Percentiles rank a stretch among this genome's conserved stretches.
Evolutionary conservation across 2,329 filamentous ascomycete species (phyloP).

Genomic region (Fusarium chaquense): DNA sequence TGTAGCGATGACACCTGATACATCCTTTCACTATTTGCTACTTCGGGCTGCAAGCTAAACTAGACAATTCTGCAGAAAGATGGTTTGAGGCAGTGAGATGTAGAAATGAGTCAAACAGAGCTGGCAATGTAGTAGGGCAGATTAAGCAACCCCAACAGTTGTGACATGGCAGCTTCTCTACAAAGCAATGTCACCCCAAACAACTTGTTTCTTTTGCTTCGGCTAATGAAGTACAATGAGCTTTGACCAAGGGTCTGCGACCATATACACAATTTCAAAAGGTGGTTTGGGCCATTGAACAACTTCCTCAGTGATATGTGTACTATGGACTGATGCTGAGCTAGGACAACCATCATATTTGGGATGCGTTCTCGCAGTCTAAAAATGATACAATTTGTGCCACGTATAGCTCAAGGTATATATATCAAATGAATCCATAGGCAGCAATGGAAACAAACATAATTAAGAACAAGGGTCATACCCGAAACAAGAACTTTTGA

Average conservation of each 20-base stretch:
- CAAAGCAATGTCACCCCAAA: conserved; percentile 9
- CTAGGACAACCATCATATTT: conserved; percentile 1
- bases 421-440: conserved; percentile 19
- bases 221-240: conserved; percentile 17
- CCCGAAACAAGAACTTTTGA: conserved; percentile 47
- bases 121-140: neutral
- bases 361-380: conserved; percentile 7
- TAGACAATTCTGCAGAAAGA: conserved; percentile 1
- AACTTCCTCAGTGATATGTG: neutral
- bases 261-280: neutral
- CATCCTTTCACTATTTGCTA: neutral
- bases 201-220: conserved; percentile 3
- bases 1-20: conserved; percentile 26
- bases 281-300: neutral
- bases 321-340: conserved; percentile 7
- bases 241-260: neutral
- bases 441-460: conserved; percentile 20
- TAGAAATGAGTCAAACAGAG: conserved; percentile 8
- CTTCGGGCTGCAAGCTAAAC: conserved; percentile 4
- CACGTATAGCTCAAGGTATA: conserved; percentile 22
- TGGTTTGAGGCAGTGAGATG: conserved; percentile 4
- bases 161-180: conserved; percentile 29
- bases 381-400: conserved; percentile 11
- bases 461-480: conserved; percentile 33
- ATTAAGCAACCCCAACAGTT: conserved; percentile 14